These are phyloP conservation scores for Citrullus colocynthis DNA, from an alignment of 306 rosid genomes.

Conservation along the genomic window DNA sequence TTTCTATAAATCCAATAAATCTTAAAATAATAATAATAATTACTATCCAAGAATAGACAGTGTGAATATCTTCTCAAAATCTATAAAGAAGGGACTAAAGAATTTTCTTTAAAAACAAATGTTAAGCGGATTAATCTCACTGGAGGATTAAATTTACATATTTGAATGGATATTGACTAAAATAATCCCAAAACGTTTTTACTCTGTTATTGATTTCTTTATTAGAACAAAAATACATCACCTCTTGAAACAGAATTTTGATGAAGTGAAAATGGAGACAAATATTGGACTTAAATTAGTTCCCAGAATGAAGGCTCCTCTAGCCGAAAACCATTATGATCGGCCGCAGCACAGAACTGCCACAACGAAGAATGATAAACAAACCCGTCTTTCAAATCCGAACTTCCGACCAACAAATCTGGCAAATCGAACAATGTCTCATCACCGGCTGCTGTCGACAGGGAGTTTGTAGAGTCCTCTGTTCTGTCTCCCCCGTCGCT, in stretches of 20 bases:
- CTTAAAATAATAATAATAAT: no score
- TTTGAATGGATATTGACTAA: no score
- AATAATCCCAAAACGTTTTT: no score
- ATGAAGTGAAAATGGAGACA: neutral
- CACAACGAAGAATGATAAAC: slow-evolving; percentile 37
- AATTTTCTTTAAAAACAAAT: no score
- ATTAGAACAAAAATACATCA: neutral
- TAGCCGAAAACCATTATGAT: slow-evolving; percentile 29
- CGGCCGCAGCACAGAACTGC: slow-evolving; percentile 44
- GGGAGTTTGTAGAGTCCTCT: neutral
- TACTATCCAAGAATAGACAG: no score
- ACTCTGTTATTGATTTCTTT: neutral
- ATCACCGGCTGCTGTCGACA: slow-evolving; percentile 23
- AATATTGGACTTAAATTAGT: neutral
- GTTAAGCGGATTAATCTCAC: no score
- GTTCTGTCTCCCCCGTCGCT: neutral
- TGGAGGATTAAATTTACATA: no score
- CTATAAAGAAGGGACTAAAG: no score
- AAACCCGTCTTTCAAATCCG: slow-evolving; percentile 19
- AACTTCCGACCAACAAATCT: slow-evolving; percentile 48
- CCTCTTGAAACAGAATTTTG: neutral
- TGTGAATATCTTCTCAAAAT: no score
- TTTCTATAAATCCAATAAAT: no score
- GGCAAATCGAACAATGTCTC: slow-evolving; percentile 73
- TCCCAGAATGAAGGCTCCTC: slow-evolving; percentile 66